Base-by-base conservation (phyloP, 2,329 filamentous ascomycete genomes). In the Phoma sp. region DNA sequence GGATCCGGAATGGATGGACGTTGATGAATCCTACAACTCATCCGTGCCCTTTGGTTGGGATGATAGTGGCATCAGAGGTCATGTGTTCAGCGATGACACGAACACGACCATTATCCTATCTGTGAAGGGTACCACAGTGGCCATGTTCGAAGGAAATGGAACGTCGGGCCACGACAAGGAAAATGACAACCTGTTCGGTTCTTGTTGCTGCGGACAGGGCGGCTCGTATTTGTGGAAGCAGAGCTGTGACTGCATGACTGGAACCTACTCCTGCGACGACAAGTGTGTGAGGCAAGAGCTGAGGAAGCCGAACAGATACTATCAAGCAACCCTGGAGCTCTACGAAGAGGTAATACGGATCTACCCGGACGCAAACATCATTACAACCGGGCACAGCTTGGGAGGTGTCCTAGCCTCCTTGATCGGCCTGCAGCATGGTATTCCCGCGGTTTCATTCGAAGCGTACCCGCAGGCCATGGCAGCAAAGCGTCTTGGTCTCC, bases 21-120 rank as follows among this genome's bases (percentile, higher is more conserved):
- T 73, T 17, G 72, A 67, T 32, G 61, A 66, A 5, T 49, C 64
- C 23, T 74, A 60, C 49, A 71, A 71, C 49, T 60, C 60, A 7
- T 67, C 68, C 7, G 47, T 74, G 32, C 71, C 69, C 1, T 74
- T 74, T 28, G 72, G 72, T 3, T 74, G 72, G 72, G 68, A 72
- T n/a, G 72, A 73, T 11, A 69, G 60, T 38, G 72, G 72, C 7
- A 73, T 74, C 32, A 54, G 71, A 50, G 72, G 72, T 39, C 72
- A 74, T 33, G 72, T 74, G 9, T 74, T 73, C 49, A 64, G 59
- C 46, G 72, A 74, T 30, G 64, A 65, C 6, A 67, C 59, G 1
- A 74, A 74, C 52, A 65, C 61, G 2, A 73, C 72, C 14, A 65
- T 74, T 23, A 64, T 74, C 12, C 57, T 74, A 4, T 56, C 69